Evolutionary conservation across 192 early-diverging fungal species (phyloP).

Genomic region (Podila verticillata): DNA sequence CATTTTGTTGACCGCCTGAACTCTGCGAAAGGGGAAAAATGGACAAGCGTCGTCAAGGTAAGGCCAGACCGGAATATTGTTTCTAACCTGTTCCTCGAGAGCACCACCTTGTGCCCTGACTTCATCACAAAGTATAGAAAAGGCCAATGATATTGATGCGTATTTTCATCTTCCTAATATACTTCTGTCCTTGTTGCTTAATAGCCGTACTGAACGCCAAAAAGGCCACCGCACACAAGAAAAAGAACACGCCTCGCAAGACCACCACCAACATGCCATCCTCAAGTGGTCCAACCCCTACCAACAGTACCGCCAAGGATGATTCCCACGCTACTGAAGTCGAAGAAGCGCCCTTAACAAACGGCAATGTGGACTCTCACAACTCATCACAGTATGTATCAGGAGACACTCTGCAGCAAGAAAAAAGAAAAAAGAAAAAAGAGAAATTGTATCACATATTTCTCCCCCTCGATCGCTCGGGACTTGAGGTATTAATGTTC

Average conservation of each 20-base stretch:
- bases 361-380: conserved; percentile 7
- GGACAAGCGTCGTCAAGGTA: conserved; percentile 51
- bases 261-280: background rate
- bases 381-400: background rate
- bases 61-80: background rate
- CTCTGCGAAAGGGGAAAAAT: conserved; percentile 10
- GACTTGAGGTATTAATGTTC: background rate
- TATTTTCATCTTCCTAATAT: background rate
- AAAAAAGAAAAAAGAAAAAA: background rate
- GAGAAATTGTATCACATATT: background rate
- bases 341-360: conserved; percentile 1
- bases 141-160: background rate
- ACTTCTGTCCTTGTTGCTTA: background rate
- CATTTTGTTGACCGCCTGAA: background rate
- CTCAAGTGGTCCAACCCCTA: background rate
- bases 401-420: background rate
- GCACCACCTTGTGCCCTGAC: too few species aligned
- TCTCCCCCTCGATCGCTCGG: background rate
- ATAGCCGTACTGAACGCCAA: conserved; percentile 48
- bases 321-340: background rate
- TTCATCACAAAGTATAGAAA: background rate
- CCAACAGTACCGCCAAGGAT: background rate
- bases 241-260: conserved; percentile 32
- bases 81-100: background rate
- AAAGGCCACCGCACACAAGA: conserved; percentile 40